Evolutionary conservation across 2,329 filamentous ascomycete genomes (phyloP).

Genomic region (Waltergamsia citrina): DNA sequence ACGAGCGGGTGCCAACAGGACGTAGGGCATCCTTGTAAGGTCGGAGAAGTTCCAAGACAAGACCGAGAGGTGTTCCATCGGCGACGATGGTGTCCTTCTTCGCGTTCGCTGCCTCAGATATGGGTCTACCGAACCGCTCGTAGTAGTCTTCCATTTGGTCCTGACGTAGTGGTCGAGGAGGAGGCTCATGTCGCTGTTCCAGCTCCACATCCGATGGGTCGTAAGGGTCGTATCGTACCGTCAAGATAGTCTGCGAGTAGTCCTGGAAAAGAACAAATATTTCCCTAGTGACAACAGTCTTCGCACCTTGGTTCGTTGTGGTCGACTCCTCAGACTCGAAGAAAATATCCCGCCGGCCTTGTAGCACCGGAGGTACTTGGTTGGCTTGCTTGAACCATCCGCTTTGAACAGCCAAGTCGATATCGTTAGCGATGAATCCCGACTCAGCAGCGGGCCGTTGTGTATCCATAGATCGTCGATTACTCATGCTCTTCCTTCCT

Average conservation of each 20-base stretch:
- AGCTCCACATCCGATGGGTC: constrained; percentile 64
- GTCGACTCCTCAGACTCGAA: constrained; percentile 74
- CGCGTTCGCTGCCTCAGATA: constrained; percentile 58
- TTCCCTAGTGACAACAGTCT: constrained; percentile 65
- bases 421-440: constrained; percentile 78
- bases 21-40: constrained; percentile 64
- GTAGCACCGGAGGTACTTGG: constrained; percentile 69
- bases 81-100: constrained; percentile 76
- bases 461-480: constrained; percentile 62
- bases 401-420: constrained; percentile 66
- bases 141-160: constrained; percentile 89
- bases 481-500: constrained; percentile 27
- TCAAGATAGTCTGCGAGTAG: constrained; percentile 90
- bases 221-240: constrained; percentile 66
- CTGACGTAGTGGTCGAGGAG: constrained; percentile 73
- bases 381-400: constrained; percentile 85
- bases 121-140: constrained; percentile 67
- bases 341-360: constrained; percentile 74
- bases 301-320: constrained; percentile 58
- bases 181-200: constrained; percentile 79
- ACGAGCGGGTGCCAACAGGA: constrained; percentile 81
- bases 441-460: constrained; percentile 65
- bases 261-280: constrained; percentile 88
- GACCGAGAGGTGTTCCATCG: constrained; percentile 69
- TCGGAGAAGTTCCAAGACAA: constrained; percentile 71